Base-by-base conservation (phyloP, 2,329 filamentous ascomycete species). In the Fusarium globosum region DNA sequence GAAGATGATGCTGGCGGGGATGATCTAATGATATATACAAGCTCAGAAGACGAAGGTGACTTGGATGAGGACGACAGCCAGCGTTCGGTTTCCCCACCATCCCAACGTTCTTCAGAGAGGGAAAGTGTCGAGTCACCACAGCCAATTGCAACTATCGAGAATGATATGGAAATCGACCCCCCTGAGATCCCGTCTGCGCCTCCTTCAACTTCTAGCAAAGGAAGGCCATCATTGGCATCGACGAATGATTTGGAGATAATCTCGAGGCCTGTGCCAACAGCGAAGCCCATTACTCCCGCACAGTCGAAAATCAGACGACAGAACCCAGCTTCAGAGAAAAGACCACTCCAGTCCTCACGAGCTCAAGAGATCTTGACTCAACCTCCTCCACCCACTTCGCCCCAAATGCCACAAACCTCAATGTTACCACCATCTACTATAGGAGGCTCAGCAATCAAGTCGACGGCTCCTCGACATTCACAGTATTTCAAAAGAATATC, bases 401-500 rank as follows among this genome's bases (percentile, higher is more conserved):
- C 74, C 9, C 66, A 74, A 30, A 60, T 74, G 14, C 61, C 65
- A 2, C 63, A 61, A 46, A 68, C 69, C 23, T 69, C 75, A 8
- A 68, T 72, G 35, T 57, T 61, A n/a, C 71, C 71, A 10, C 69
- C 78, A 6, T 69, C 73, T 4, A 64, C 69, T 7, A 62, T 66
- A 6, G 64, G 70, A 14, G 72, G 70, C 12, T 73, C 73, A 11
- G 48, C 65, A 10, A 55, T 73, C 36, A 73, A 60, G 20, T 57
- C 61, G 20, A 61, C 52, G 45, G 49, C 69, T 35, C 70, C 76
- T 15, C 72, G 65, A 11, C 48, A 71, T 21, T 77, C 79, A 14
- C 74, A 74, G 20, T 78, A 81, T 41, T 67, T 77, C 39, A 61
- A 68, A 18, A 77, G 61, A 6, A 67, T 79, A 15, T 42, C 66